Conservation (phyloP, 1,284 basidiomycete species). For the Nidula niveotomentosa region DNA sequence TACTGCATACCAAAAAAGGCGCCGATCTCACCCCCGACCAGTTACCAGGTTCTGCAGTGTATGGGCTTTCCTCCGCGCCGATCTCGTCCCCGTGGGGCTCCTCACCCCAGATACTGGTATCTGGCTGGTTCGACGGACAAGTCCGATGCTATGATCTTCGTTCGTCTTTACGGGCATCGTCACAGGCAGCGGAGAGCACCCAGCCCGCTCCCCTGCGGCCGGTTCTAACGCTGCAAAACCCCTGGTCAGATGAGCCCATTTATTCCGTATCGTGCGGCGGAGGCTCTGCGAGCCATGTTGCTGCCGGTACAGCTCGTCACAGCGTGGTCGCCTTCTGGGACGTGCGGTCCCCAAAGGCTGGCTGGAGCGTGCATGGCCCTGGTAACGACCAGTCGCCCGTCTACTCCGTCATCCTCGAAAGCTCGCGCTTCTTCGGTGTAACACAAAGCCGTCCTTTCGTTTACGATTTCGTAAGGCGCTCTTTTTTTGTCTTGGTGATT, state of each 20-base stretch:
- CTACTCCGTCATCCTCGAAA: conserved; percentile 68
- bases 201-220: conserved; percentile 42
- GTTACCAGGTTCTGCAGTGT: conserved; percentile 46
- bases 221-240: conserved; percentile 59
- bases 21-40: conserved; percentile 14
- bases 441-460: conserved; percentile 75
- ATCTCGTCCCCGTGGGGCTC: conserved; percentile 60
- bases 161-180: conserved; percentile 28
- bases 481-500: not conserved
- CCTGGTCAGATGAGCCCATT: conserved; percentile 69
- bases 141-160: conserved; percentile 75
- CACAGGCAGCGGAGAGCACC: not conserved
- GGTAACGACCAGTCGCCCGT: conserved; percentile 75
- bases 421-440: conserved; percentile 71
- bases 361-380: conserved; percentile 77
- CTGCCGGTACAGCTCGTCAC: conserved; percentile 73
- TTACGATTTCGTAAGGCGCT: conserved; percentile 62
- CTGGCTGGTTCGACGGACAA: conserved; percentile 77
- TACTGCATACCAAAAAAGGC: conserved; percentile 36
- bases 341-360: conserved; percentile 52
- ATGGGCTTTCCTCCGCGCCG: conserved; percentile 63
- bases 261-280: conserved; percentile 72
- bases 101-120: conserved; percentile 70
- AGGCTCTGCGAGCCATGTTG: conserved; percentile 59
- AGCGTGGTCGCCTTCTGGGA: conserved; percentile 79